Base-by-base conservation (phyloP, 352 stramenopile species). In the Globisporangium paroecandrum region DNA sequence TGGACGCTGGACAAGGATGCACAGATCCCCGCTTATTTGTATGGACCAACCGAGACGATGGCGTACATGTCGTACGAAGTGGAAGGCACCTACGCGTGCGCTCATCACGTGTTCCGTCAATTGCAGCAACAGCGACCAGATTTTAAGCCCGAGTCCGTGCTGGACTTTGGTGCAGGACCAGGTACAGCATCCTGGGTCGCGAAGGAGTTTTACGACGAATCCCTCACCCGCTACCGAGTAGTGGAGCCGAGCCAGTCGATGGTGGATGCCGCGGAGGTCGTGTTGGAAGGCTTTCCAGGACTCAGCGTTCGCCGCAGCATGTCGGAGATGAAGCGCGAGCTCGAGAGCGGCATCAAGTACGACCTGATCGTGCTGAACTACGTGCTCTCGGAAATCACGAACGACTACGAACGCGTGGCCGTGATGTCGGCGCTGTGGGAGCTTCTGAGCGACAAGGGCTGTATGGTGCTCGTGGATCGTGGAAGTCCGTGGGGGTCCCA, bases 241-340 rank as follows among this genome's bases (percentile, higher is more conserved):
- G 75, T 96, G 53, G 88, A 96, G 65, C 85, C 88, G 41, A 94
- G 86, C 59, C 88, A 96, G 65, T 93, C 86, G 43, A 96, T 96
- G 88, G 70, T 91, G 32, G 86, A 96, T 68, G 88, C 87, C 0
- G 83, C 85, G 0, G 71, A 90, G 57, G 78, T 89, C 46, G 46
- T 93, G 64, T 71, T 95, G 9, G 82, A 91, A 55, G 85, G 76
- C 7, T 95, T 95, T 65, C 76, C 81, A 7, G 85, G 87, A 0
- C 73, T 95, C 20, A 92, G 85, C 62, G 69, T 94, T 49, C 85
- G 87, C 56, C 84, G 85, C 69, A 83, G 64, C 34, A 76, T 95
- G 32, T 76, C 78, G 2, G 87, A 95, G 51, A 79, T 95, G 79
- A 87, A 87, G 36, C 85, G 84, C 20, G 87, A 95, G 62, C 81